Conservation (phyloP, 148 eudicot species). For the Nyssa sinensis region DNA sequence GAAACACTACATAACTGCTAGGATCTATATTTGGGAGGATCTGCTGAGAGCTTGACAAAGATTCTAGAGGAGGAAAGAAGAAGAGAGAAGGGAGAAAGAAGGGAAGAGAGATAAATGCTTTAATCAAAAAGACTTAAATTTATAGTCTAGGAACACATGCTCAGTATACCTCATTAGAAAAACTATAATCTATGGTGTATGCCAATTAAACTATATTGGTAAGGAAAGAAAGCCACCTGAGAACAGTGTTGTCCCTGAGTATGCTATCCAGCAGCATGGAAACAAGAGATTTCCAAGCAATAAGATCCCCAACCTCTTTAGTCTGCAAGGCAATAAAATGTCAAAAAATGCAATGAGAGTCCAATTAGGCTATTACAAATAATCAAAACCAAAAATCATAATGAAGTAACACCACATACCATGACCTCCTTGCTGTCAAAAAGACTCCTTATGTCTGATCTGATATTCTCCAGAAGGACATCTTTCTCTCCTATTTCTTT, state of each 20-base stretch:
- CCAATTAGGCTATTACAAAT: not conserved
- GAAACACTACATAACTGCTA: no score
- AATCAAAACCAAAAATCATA: not conserved
- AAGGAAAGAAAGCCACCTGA: conserved; percentile 56
- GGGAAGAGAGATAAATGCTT: not conserved
- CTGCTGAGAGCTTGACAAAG: no score
- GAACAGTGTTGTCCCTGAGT: conserved; percentile 52
- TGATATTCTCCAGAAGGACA: conserved; percentile 55
- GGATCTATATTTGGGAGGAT: no score
- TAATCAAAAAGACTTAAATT: not conserved
- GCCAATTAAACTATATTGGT: not conserved
- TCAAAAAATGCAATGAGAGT: not conserved
- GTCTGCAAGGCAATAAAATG: conserved; percentile 41
- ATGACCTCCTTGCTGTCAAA: conserved; percentile 60
- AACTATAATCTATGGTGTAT: not conserved
- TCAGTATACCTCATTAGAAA: not conserved
- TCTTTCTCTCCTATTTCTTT: conserved; percentile 64
- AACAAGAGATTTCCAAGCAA: conserved; percentile 80
- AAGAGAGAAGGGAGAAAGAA: no score
- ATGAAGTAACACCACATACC: conserved; percentile 37
- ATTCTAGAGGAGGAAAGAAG: no score
- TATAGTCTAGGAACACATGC: not conserved
- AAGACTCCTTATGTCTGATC: conserved; percentile 53
- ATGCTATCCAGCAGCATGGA: conserved; percentile 65
- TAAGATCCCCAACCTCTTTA: conserved; percentile 70